A percentile compares a stretch with the other conserved stretches of the same genome.
These are phyloP conservation scores for Cyclostephanos tholiformis DNA, from an alignment of 108 stramenopile species.

Conservation along the genomic window DNA sequence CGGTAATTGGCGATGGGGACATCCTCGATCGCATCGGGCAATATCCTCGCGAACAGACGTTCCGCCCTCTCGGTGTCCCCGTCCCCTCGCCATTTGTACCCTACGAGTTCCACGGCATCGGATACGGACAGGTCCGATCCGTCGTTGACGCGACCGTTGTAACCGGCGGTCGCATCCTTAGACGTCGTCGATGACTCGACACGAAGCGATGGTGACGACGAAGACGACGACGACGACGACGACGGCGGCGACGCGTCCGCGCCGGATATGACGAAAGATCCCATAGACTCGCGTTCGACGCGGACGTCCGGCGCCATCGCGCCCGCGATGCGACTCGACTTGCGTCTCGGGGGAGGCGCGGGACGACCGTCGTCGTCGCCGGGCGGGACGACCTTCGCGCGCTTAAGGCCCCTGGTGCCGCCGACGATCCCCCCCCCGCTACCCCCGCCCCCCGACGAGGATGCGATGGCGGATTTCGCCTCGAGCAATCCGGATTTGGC, in stretches of 20 bases:
- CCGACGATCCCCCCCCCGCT: conserved; percentile 12
- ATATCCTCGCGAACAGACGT: conserved; percentile 34
- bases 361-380: background rate
- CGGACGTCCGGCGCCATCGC: conserved; percentile 42
- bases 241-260: background rate
- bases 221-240: no score
- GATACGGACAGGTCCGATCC: conserved; percentile 58
- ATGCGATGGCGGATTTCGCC: conserved; percentile 43
- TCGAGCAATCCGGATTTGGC: conserved; percentile 59
- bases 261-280: conserved; percentile 24
- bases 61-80: conserved; percentile 42
- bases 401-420: conserved; percentile 34
- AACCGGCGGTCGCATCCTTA: conserved; percentile 22
- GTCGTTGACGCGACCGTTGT: conserved; percentile 73
- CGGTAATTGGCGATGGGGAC: background rate
- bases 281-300: conserved; percentile 52
- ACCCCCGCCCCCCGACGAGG: conserved; percentile 3
- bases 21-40: conserved; percentile 10
- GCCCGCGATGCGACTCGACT: conserved; percentile 59
- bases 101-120: conserved; percentile 60
- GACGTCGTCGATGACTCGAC: conserved; percentile 4
- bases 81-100: conserved; percentile 63
- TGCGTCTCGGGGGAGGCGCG: conserved; percentile 38
- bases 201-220: background rate
- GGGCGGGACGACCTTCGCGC: conserved; percentile 6